phyloP scores from a whole-genome alignment of 148 eudicot genomes.

The Gaultheria prostrata region DNA sequence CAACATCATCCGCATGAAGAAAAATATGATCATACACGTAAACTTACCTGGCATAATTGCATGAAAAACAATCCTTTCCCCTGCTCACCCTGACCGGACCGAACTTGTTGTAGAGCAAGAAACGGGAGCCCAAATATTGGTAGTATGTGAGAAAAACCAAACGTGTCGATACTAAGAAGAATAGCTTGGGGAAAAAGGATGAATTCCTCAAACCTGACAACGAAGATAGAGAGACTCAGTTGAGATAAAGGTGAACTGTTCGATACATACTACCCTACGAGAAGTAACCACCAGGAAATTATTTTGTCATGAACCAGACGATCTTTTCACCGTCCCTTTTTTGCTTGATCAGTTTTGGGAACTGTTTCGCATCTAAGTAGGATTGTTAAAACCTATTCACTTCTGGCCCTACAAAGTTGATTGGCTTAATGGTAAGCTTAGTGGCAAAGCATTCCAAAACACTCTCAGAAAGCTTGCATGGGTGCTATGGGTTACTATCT shows the following conservation, averaged over 20 bases:
- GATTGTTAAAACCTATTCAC: background rate
- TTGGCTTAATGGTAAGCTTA: background rate
- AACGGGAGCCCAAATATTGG: constrained; percentile 85
- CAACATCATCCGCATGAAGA: background rate
- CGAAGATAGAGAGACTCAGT: background rate
- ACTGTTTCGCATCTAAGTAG: background rate
- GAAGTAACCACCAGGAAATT: background rate
- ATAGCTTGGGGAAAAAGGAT: constrained; percentile 77
- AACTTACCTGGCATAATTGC: constrained; percentile 69
- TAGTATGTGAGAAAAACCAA: constrained; percentile 84
- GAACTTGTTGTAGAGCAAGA: constrained; percentile 42
- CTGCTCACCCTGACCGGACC: constrained; percentile 22
- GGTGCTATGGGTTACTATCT: background rate
- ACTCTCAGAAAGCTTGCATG: background rate
- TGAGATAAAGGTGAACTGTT: background rate
- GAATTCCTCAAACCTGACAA: constrained; percentile 89
- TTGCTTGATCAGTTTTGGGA: background rate
- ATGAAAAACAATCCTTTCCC: constrained; percentile 36
- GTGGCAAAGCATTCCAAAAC: background rate
- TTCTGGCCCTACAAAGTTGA: background rate
- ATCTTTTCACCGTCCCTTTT: background rate
- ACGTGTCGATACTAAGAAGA: constrained; percentile 81
- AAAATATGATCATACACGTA: background rate
- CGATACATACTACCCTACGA: background rate
- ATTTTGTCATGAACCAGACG: background rate